phyloP scores from a whole-genome alignment of 2,329 filamentous ascomycete species.

The Colletotrichum sp. region DNA sequence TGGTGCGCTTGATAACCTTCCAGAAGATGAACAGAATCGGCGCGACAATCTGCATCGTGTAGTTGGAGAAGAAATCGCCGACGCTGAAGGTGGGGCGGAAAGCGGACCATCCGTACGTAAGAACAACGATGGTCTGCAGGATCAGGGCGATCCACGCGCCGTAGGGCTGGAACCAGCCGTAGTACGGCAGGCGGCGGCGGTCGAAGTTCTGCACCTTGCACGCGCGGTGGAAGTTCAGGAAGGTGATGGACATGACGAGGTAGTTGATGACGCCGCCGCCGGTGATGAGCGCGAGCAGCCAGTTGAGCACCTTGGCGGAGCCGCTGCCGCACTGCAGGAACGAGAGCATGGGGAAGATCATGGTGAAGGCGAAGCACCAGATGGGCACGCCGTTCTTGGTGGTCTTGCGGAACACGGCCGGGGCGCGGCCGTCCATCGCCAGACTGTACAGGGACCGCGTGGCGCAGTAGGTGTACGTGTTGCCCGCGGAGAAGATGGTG shows the following conservation, averaged over 20 bases:
- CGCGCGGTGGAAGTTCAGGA: constrained; percentile 67
- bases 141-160: constrained; percentile 62
- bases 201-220: constrained; percentile 59
- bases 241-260: constrained; percentile 48
- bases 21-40: constrained; percentile 57
- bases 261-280: constrained; percentile 34
- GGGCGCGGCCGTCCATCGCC: constrained; percentile 57
- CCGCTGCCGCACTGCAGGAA: constrained; percentile 31
- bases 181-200: constrained; percentile 64
- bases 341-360: neutral
- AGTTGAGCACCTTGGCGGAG: constrained; percentile 71
- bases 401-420: constrained; percentile 33
- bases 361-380: constrained; percentile 20
- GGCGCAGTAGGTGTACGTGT: constrained; percentile 60
- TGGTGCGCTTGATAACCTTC: constrained; percentile 67
- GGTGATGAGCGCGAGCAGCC: constrained; percentile 70
- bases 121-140: constrained; percentile 63
- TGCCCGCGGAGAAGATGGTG: constrained; percentile 66
- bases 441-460: constrained; percentile 62
- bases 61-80: constrained; percentile 67
- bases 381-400: constrained; percentile 36
- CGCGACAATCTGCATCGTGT: constrained; percentile 68
- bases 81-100: constrained; percentile 64
- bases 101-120: constrained; percentile 68
- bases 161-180: constrained; percentile 70